Base-by-base conservation (phyloP, 495 filamentous ascomycete species). In the Xanthoparmelia taractica region DNA sequence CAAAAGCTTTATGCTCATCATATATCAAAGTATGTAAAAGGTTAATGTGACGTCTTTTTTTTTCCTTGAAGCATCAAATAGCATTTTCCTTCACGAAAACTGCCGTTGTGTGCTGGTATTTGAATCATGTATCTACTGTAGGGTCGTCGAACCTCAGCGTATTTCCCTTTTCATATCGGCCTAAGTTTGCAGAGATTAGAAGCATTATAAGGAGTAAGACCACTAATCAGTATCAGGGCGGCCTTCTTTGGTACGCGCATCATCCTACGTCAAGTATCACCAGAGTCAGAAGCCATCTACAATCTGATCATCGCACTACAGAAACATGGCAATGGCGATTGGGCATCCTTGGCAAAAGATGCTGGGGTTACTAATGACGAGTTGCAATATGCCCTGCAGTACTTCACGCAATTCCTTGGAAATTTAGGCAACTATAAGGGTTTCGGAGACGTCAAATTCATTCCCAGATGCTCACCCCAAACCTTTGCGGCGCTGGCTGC, bases 401-500 rank as follows among this genome's bases (percentile, higher is more conserved):
- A 97, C 75, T 79, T 91, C 2, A 85, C 87, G 4, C 88, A 92
- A 70, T 94, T 97, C 73, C 78, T 98, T 10, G 92, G 92, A 33
- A 97, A 97, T 71, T 76, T 81, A 56, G 94, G 94, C 54, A 98
- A 98, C 74, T 98, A 96, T 78, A 97, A 97, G 76, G 88, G 88
- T 36, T 96, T 97, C 67, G 94, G 94, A 40, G 94, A 98, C 72
- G 83, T 86, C 64, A 98, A 97, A 71, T 96, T 97, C 73, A 85
- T 98, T 60, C 94, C 94, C 12, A 81, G 92, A 48, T 81, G 92
- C 63, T 73, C 82, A 17, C 77, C 84, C 57, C 80, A 84, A 23
- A 80, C 82, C 37, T 80, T 98, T 61, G 80, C 85, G 40, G 83
- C 85, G 64, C 75, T 98, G n/a, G 86, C 89, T 27, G 80, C 84